Base-by-base conservation (phyloP, 345 rosid genomes). In the Tarenaya hassleriana region DNA sequence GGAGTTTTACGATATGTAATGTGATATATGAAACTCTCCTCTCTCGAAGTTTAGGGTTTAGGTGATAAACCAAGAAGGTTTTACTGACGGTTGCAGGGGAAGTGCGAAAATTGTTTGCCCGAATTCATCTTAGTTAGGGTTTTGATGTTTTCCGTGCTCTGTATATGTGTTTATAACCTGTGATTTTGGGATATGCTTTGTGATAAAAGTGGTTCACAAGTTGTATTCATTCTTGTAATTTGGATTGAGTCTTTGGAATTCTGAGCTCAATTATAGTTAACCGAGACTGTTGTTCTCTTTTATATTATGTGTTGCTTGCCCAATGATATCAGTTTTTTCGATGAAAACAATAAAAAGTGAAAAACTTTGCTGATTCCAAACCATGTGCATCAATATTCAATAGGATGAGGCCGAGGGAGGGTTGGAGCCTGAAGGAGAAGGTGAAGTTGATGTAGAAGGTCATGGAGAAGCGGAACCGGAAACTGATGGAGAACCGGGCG, bases 371-470 rank as follows among this genome's bases (percentile, higher is more conserved):
- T 63, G 29, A 40, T 63, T 40, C 24, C 7, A 39, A 34, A 55
- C 10, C 0, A 7, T 10, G 44, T 24, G 44, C 35, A 44, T n/a
- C 13, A 6, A 52, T 57, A 87, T 34, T n/a, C 13, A 6, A 52
- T 57, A 87, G 96, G 96, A 87, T 70, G 94, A 92, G 64, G 96
- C 86, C 0, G 95, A 86, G 67, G 96, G 80, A 15, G 88, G 83
- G 17, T 60, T 63, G 69, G 86, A 70, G 61, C 73, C 73, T 63
- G 95, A 70, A 65, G 83, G 71, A 38, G 88, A 81, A 63, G 85
- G 58, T 16, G 92, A 84, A 60, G 79, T 59, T 21, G 84, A 79
- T 41, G 69, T 72, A 37, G 96, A 82, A 57, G 82, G 89, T 67
- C 95, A 84, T 10, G 87, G 75, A 34, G 84, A 91, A 27, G 50